A percentile compares a stretch with the other conserved stretches of the same genome.
Conservation (phyloP, 2,329 filamentous ascomycete genomes). For the Penicillium sp. region DNA sequence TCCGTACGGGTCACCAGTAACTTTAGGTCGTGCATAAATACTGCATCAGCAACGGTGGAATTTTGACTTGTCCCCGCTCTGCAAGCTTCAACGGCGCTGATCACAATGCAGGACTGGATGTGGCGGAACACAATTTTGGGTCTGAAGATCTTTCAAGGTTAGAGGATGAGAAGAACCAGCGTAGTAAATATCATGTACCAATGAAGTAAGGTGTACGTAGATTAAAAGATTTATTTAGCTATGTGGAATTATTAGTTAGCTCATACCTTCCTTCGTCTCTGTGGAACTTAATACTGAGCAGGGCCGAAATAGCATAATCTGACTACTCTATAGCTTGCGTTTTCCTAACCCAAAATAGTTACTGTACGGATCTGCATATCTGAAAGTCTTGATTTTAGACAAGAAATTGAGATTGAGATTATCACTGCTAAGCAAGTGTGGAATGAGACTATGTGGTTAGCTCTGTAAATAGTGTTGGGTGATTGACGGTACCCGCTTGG, state of each 20-base stretch:
- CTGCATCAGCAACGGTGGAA: neutral
- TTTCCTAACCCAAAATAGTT: neutral
- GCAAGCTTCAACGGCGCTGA: slow-evolving; percentile 25
- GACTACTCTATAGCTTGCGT: neutral
- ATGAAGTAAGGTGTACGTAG: neutral
- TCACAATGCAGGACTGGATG: slow-evolving; percentile 12
- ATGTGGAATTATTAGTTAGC: neutral
- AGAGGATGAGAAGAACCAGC: neutral
- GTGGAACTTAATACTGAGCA: neutral
- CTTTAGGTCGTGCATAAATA: neutral
- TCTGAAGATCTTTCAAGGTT: neutral
- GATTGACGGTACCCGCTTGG: slow-evolving; percentile 9
- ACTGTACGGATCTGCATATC: neutral
- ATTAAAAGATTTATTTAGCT: neutral
- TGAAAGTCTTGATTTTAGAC: neutral
- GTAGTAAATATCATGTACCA: neutral
- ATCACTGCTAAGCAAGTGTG: neutral
- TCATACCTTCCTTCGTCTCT: neutral
- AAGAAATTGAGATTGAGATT: neutral
- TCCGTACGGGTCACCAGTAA: no score
- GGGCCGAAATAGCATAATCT: neutral
- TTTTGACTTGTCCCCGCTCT: slow-evolving; percentile 10
- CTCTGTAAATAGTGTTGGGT: slow-evolving; percentile 6
- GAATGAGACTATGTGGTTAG: neutral
- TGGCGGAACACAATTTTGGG: slow-evolving; percentile 8